A percentile compares a stretch with the other conserved stretches of the same genome.
Conservation (phyloP, 345 rosid genomes). For the Eutrema heterophyllum region DNA sequence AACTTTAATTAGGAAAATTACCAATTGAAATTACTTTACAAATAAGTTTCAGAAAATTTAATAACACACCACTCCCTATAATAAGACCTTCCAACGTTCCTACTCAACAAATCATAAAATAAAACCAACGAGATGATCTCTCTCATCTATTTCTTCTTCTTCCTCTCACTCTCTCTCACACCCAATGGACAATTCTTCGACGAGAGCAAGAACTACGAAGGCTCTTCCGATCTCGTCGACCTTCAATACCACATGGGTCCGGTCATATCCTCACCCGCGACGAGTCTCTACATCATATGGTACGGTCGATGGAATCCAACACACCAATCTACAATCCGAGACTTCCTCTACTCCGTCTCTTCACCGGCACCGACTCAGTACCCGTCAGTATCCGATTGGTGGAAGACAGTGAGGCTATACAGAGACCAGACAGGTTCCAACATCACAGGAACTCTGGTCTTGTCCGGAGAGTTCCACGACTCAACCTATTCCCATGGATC, state of each 20-base stretch:
- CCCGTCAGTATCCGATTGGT: conserved; percentile 90
- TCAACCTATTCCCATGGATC: conserved; percentile 88
- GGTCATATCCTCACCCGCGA: conserved; percentile 66
- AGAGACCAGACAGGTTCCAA: conserved; percentile 80
- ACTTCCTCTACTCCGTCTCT: conserved; percentile 67
- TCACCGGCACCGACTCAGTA: conserved; percentile 40
- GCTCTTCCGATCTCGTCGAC: conserved; percentile 81
- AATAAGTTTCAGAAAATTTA: not conserved
- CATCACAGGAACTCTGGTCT: conserved; percentile 42
- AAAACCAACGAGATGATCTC: conserved; percentile 8
- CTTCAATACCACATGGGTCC: conserved; percentile 95
- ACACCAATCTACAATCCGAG: conserved; percentile 79
- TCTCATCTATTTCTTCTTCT: conserved; percentile 1
- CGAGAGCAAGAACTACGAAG: conserved; percentile 77
- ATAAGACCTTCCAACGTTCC: not conserved
- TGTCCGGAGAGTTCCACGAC: conserved; percentile 84
- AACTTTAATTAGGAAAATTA: not conserved
- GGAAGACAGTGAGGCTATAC: conserved; percentile 78
- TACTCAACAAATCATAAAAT: conserved; percentile 1
- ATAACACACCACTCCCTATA: not conserved
- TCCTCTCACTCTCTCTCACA: conserved; percentile 6
- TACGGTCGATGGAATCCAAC: conserved; percentile 72
- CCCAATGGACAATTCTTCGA: conserved; percentile 31
- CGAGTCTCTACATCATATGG: conserved; percentile 76
- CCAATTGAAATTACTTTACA: not conserved